A percentile compares a stretch with the other conserved stretches of the same genome.
phyloP scores from a whole-genome alignment of 1,284 basidiomycete genomes.

The Exsudoporus floridanus region DNA sequence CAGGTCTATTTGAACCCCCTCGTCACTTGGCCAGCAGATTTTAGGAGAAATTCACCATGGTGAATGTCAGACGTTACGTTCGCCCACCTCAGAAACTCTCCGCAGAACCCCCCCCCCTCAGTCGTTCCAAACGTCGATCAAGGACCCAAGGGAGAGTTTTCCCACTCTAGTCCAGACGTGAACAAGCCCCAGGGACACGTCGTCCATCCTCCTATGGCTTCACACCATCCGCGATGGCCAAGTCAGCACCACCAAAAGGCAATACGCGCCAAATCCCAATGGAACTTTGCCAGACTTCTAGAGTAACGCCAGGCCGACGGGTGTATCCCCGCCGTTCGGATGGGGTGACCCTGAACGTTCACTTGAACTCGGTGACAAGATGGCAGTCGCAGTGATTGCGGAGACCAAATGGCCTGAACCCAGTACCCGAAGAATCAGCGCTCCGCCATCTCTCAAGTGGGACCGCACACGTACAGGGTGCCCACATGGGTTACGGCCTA shows the following conservation, averaged over 20 bases:
- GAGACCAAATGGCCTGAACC: slow-evolving; percentile 72
- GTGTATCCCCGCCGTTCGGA: slow-evolving; percentile 86
- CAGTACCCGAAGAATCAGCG: slow-evolving; percentile 43
- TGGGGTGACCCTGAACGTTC: slow-evolving; percentile 87
- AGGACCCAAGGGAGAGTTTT: slow-evolving; percentile 85
- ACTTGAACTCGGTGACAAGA: slow-evolving; percentile 75
- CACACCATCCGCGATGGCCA: slow-evolving; percentile 69
- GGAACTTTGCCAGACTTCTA: slow-evolving; percentile 98
- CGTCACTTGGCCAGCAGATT: too few relatives aligned
- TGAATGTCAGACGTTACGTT: too few relatives aligned
- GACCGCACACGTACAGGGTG: slow-evolving; percentile 59
- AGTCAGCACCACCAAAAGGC: slow-evolving; percentile 66
- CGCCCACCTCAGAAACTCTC: too few relatives aligned
- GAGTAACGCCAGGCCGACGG: slow-evolving; percentile 61
- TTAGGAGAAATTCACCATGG: too few relatives aligned
- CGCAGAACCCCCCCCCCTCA: too few relatives aligned
- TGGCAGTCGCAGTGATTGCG: slow-evolving; percentile 71
- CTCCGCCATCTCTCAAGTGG: slow-evolving; percentile 63
- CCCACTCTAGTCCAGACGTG: slow-evolving; percentile 81
- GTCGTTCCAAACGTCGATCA: slow-evolving; percentile 94
- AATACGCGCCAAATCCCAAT: slow-evolving; percentile 93
- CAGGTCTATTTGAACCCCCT: too few relatives aligned
- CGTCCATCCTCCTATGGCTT: slow-evolving; percentile 92
- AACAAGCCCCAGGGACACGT: slow-evolving; percentile 85
- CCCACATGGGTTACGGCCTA: slow-evolving; percentile 83